A percentile compares a stretch with the other conserved stretches of the same genome.
Conservation (phyloP, 805 yeast species). For the Priceomyces castillae region DNA sequence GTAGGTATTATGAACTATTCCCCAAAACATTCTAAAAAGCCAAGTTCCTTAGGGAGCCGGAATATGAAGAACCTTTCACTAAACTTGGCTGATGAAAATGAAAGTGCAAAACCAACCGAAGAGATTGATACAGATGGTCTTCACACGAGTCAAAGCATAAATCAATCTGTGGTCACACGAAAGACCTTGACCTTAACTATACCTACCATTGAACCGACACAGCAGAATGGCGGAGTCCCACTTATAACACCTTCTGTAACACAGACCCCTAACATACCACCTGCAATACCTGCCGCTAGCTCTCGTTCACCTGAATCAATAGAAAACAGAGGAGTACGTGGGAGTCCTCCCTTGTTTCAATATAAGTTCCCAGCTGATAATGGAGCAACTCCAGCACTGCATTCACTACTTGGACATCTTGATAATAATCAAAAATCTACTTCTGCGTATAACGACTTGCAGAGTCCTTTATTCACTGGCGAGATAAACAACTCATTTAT, state of each 20-base stretch:
- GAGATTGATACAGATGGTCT: background rate
- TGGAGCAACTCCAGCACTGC: background rate
- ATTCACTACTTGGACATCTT: background rate
- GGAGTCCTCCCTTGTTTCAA: background rate
- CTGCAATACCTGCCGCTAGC: constrained; percentile 3
- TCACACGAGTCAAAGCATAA: background rate
- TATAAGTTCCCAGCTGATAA: background rate
- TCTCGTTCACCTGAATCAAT: background rate
- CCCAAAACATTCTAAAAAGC: constrained; percentile 36
- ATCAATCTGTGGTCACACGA: constrained; percentile 7
- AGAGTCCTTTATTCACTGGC: constrained; percentile 2
- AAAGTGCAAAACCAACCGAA: constrained; percentile 8
- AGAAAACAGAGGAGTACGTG: background rate
- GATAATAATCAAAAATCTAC: background rate
- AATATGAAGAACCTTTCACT: constrained; percentile 40
- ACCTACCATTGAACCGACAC: constrained; percentile 9
- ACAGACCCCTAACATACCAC: constrained; percentile 19
- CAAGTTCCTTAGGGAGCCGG: constrained; percentile 24
- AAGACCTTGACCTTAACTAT: constrained; percentile 17
- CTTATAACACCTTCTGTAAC: constrained; percentile 19
- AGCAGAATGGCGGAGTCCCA: constrained; percentile 4
- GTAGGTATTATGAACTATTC: constrained; percentile 31
- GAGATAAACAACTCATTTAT: background rate
- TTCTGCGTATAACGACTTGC: background rate
- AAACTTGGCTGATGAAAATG: constrained; percentile 17